A percentile compares a stretch with the other conserved stretches of the same genome.
Conservation (phyloP, 805 yeast genomes). For the Debaryomyces hansenii region DNA sequence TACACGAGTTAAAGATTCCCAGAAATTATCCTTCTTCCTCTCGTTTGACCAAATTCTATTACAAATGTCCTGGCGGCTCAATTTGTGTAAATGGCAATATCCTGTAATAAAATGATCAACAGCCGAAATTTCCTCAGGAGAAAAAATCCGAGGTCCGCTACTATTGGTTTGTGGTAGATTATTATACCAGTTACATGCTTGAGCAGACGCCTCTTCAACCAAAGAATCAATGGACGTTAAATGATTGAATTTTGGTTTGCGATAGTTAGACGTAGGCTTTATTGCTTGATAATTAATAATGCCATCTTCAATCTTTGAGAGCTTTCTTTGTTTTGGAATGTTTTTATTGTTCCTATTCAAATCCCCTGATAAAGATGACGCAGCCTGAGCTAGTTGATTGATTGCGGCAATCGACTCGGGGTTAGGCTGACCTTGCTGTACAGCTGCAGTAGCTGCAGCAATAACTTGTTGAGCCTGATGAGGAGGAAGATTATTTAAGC, state of each 20-base stretch:
- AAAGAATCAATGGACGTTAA: slow-evolving; percentile 30
- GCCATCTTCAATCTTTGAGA: slow-evolving; percentile 6
- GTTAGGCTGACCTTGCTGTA: slow-evolving; percentile 10
- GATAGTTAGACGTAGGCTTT: slow-evolving; percentile 3
- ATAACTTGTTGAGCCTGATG: slow-evolving; percentile 31
- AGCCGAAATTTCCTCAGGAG: slow-evolving; percentile 64
- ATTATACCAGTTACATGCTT: slow-evolving; percentile 38
- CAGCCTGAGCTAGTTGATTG: slow-evolving; percentile 30
- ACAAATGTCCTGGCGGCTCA: slow-evolving; percentile 70
- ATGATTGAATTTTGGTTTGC: slow-evolving; percentile 23
- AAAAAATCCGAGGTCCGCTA: slow-evolving; percentile 47
- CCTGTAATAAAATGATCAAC: slow-evolving; percentile 72
- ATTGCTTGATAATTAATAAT: slow-evolving; percentile 3
- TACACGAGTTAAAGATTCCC: slow-evolving; percentile 80
- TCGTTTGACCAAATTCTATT: slow-evolving; percentile 85
- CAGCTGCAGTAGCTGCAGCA: slow-evolving; percentile 26
- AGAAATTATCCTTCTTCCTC: slow-evolving; percentile 81
- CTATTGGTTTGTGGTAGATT: slow-evolving; percentile 20
- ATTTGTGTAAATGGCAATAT: slow-evolving; percentile 61
- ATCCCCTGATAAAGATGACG: slow-evolving; percentile 19
- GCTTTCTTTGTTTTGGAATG: slow-evolving; percentile 3
- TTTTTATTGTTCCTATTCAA: slow-evolving; percentile 5
- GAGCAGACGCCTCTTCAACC: slow-evolving; percentile 34
- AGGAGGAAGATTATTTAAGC: slow-evolving; percentile 16
- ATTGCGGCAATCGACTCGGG: slow-evolving; percentile 22